A percentile compares a stretch with the other conserved stretches of the same genome.
Evolutionary conservation across 2,329 filamentous ascomycete species (phyloP).

Genomic region (Talaromyces sp.): DNA sequence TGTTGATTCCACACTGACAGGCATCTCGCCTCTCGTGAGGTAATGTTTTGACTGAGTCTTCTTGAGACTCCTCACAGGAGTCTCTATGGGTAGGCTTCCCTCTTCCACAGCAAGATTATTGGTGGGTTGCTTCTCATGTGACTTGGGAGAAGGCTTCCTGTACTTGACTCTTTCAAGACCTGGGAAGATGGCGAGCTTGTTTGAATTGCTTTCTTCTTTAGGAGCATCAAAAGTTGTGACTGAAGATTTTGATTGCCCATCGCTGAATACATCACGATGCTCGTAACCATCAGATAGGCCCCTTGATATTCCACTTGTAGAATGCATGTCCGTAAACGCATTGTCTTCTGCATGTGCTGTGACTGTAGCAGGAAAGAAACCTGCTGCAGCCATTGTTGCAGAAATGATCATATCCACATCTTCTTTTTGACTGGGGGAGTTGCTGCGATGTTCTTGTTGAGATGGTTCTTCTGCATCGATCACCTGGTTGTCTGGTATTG

Average conservation of each 20-base stretch:
- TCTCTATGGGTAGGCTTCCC: not conserved
- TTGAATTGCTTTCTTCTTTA: conserved; percentile 18
- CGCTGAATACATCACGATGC: not conserved
- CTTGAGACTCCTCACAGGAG: not conserved
- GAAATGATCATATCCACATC: conserved; percentile 16
- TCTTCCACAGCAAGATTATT: conserved; percentile 8
- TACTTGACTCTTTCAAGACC: conserved; percentile 34
- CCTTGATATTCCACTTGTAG: not conserved
- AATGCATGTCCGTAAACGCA: not conserved
- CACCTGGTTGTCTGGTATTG: not conserved
- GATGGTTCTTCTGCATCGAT: not conserved
- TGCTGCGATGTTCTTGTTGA: not conserved
- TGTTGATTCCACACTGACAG: conserved; percentile 2
- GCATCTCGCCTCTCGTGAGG: conserved; percentile 27
- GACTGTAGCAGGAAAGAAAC: conserved; percentile 11
- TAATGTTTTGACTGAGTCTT: conserved; percentile 16
- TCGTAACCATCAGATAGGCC: conserved; percentile 5
- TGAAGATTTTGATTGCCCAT: not conserved
- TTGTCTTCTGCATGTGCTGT: not conserved
- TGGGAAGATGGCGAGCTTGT: conserved; percentile 36
- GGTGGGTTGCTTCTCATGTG: conserved; percentile 24
- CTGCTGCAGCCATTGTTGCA: conserved; percentile 15
- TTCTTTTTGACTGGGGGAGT: conserved; percentile 10
- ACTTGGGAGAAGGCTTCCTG: conserved; percentile 24
- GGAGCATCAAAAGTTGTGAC: not conserved